phyloP scores from a whole-genome alignment of 2,329 filamentous ascomycete genomes.

The Purpureocillium lavendulum region DNA sequence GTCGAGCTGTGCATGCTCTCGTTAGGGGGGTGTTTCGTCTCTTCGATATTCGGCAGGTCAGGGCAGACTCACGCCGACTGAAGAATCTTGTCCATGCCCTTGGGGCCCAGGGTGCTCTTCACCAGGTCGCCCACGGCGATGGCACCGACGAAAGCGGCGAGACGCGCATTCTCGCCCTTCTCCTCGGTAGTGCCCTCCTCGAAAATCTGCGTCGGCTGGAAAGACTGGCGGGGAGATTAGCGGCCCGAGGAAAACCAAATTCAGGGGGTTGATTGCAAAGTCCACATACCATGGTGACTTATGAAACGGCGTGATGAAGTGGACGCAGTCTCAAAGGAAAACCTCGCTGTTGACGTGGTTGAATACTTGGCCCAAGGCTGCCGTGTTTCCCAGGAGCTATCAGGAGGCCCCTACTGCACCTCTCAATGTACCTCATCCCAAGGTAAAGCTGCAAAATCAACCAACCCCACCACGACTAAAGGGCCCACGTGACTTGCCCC shows the following conservation, averaged over 20 bases:
- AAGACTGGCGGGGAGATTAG: conserved; percentile 34
- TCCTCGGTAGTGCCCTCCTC: conserved; percentile 94
- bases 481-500: conserved; percentile 33
- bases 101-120: conserved; percentile 93
- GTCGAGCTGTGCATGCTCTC: conserved; percentile 57
- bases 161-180: conserved; percentile 97
- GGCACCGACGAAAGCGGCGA: conserved; percentile 95
- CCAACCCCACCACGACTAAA: conserved; percentile 5
- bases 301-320: background rate
- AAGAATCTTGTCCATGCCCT: conserved; percentile 98
- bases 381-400: background rate
- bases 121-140: conserved; percentile 97
- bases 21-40: background rate
- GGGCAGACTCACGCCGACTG: conserved; percentile 70
- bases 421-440: background rate
- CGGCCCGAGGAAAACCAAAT: background rate
- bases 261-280: background rate
- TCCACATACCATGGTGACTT: conserved; percentile 1
- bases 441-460: conserved; percentile 2
- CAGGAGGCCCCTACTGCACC: background rate
- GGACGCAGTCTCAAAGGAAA: background rate
- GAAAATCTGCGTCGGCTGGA: conserved; percentile 96
- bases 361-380: conserved; percentile 1
- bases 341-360: background rate
- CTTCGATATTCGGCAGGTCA: conserved; percentile 11